phyloP scores from a whole-genome alignment of 108 stramenopile genomes.

The Parmales sp. region DNA sequence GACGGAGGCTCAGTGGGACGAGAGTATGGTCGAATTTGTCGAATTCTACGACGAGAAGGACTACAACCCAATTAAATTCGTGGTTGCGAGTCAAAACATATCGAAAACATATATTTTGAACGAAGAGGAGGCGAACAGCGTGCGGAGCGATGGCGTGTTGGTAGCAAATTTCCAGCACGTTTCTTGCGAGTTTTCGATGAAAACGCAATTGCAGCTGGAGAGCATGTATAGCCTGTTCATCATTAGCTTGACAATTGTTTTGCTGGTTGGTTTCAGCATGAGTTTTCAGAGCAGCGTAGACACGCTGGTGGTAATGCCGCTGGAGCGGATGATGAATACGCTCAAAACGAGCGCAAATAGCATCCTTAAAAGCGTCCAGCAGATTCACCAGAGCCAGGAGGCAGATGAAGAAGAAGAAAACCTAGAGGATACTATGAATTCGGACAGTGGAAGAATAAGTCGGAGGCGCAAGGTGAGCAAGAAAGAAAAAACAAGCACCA shows the following conservation, averaged over 20 bases:
- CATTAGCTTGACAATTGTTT: background rate
- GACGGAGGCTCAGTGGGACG: background rate
- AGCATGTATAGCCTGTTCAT: background rate
- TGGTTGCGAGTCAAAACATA: too few relatives aligned
- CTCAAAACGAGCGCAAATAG: background rate
- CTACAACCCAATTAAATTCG: background rate
- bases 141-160: too few relatives aligned
- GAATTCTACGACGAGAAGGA: background rate
- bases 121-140: too few relatives aligned
- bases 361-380: constrained; percentile 1
- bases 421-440: too few relatives aligned
- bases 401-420: background rate
- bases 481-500: too few relatives aligned
- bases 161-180: too few relatives aligned
- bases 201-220: too few relatives aligned
- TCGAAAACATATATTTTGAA: too few relatives aligned
- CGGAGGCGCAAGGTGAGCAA: too few relatives aligned
- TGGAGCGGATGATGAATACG: constrained; percentile 8
- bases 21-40: background rate
- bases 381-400: background rate
- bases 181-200: too few relatives aligned
- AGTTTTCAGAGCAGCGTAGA: background rate
- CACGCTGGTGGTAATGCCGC: background rate
- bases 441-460: too few relatives aligned
- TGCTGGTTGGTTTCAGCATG: background rate